Conservation (phyloP, 345 rosid genomes). For the Eucalyptus regnans region DNA sequence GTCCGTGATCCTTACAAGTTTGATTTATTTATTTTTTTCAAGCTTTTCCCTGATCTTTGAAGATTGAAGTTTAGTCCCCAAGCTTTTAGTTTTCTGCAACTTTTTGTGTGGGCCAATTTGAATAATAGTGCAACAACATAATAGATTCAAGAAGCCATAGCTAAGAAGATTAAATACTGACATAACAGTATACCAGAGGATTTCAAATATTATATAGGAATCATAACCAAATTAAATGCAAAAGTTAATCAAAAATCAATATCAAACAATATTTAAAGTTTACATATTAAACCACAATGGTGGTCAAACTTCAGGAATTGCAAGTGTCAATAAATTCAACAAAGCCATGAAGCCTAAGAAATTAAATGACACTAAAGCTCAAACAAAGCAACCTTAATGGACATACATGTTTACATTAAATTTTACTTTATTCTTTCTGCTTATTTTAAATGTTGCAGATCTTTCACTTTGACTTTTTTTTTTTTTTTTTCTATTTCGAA, state of each 20-base stretch:
- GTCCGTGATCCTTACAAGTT: accelerated
- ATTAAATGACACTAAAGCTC: not conserved
- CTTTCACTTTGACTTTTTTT: not conserved
- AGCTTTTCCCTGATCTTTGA: too few relatives aligned
- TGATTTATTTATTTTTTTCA: too few relatives aligned
- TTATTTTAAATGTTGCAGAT: not conserved
- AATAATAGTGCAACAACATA: too few relatives aligned
- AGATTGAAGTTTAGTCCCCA: too few relatives aligned
- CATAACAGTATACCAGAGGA: too few relatives aligned
- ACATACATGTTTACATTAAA: not conserved
- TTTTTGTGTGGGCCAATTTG: too few relatives aligned
- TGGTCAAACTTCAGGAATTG: not conserved
- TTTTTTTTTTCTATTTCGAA: not conserved
- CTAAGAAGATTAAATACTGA: too few relatives aligned
- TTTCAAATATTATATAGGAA: too few relatives aligned
- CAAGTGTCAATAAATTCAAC: not conserved
- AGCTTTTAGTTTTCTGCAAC: too few relatives aligned
- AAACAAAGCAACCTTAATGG: not conserved
- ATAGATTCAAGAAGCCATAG: too few relatives aligned
- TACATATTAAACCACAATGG: not conserved
- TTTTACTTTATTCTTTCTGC: not conserved
- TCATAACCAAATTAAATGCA: not conserved
- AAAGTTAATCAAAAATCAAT: not conserved
- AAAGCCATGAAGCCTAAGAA: not conserved
- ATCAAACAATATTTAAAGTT: not conserved